Conservation (phyloP, 148 eudicot genomes). For the Chenopodium formosanum region DNA sequence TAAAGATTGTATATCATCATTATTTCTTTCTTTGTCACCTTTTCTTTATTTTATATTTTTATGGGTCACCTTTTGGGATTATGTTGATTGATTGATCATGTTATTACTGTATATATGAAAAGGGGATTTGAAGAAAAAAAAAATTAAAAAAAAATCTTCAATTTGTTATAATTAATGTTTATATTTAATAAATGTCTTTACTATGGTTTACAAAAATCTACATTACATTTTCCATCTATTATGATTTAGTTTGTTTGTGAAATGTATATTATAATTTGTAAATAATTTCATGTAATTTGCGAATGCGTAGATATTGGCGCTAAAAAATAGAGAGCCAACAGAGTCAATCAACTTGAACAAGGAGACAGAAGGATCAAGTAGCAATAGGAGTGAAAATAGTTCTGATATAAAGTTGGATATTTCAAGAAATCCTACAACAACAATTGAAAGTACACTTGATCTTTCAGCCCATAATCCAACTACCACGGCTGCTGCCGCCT, state of each 20-base stretch:
- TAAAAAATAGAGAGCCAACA: conserved; percentile 69
- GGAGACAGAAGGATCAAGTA: conserved; percentile 86
- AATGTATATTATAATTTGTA: too few species aligned
- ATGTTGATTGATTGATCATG: conserved; percentile 21
- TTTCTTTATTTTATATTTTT: neutral
- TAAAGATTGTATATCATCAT: neutral
- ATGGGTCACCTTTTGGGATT: conserved; percentile 20
- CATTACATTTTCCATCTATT: too few species aligned
- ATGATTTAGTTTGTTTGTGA: too few species aligned
- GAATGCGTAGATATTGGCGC: conserved; percentile 56
- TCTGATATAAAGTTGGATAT: conserved; percentile 70
- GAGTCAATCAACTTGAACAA: conserved; percentile 92
- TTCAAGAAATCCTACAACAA: conserved; percentile 54
- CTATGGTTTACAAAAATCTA: too few species aligned
- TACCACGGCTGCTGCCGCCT: conserved; percentile 13
- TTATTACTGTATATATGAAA: neutral
- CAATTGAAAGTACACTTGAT: conserved; percentile 48
- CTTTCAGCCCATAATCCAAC: conserved; percentile 37
- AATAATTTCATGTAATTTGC: too few species aligned
- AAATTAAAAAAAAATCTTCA: too few species aligned
- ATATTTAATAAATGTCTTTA: too few species aligned
- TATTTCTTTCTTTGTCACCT: neutral
- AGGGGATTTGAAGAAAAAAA: too few species aligned
- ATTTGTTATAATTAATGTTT: too few species aligned
- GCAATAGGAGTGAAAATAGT: conserved; percentile 87